Base-by-base conservation (phyloP, 2,329 filamentous ascomycete species). In the Penicillium crustosum region DNA sequence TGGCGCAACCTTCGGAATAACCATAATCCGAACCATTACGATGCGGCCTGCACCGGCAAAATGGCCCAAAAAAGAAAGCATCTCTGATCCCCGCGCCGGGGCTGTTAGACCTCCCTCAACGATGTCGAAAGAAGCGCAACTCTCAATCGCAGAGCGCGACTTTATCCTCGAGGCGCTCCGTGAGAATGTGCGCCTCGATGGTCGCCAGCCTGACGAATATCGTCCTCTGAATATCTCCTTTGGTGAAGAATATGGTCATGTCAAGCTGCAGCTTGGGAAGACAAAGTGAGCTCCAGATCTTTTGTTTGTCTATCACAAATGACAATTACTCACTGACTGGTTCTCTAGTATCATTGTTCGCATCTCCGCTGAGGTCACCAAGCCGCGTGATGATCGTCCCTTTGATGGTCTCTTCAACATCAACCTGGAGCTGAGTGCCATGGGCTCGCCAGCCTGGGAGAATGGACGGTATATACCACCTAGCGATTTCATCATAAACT, bases 371-470 rank as follows among this genome's bases (percentile, higher is more conserved):
- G 91, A 96, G 78, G 90, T 97, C 61, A 89, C 90, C 12, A 86
- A 90, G 39, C 93, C 94, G 43, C 91, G 89, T 71, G 77, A 89
- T 53, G 93, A 97, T 77, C 89, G 93, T 62, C 93, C 93, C 59
- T 96, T 96, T 72, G 94, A 97, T 74, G 94, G 94, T 73, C 85
- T 96, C 75, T 97, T 97, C 80, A 92, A 88, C 66, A 97, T 97
- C 72, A 84, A 88, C 53, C 90, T 93, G 55, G 94, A 97, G 74
- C 86, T 99, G 68, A 91, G 89, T 61, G 91, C 93, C 49, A 95
- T 97, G 88, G 89, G 90, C 29, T 92, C 91, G 47, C 92, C 94
- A 15, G 88, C 90, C 35, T 96, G 96, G 77, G 93, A 97, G 75
- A 85, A 89, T 66, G 91, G 90, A 74, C 85, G 86, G 84, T 87